Base-by-base conservation (phyloP, 2,329 filamentous ascomycete species). In the Penicillium freii region DNA sequence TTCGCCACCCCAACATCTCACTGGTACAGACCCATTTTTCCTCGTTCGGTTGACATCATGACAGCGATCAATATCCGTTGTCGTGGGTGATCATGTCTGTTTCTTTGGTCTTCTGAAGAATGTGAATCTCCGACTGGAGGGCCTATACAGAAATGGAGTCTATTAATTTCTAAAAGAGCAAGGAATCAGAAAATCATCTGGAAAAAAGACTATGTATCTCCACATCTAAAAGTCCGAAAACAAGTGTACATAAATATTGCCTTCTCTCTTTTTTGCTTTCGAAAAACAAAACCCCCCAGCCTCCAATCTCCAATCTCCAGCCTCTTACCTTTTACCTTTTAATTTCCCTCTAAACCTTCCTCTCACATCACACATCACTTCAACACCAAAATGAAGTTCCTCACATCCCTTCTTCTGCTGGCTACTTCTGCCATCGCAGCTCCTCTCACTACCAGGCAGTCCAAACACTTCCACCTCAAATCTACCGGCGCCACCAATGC, bases 401-500 rank as follows among this genome's bases (percentile, higher is more conserved):
- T 72, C 59, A 36, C 66, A 36, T 63, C 65, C 7, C 59, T 74
- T 42, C 61, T 69, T 45, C 43, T 72, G 17, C 54, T 75, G 31
- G 64, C 68, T 33, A 64, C 68, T 36, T 59, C 68, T 10, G 67
- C 62, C 46, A 39, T 65, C 5, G 71, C 71, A n/a, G 68, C 53
- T 51, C 71, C 71, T 51, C 56, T 58, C 23, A 27, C 61, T 10
- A 23, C 61, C 13, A n/a, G 34, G 5, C 21, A 45, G 11, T 44
- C 64, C n/a, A 64, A 63, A n/a, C 51, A 63, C 33, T 75, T 75
- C 62, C 63, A 68, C 52, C 64, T 76, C 33, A 76, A 75, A 61
- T 71, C 74, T 21, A 57, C 61, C n/a, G 66, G 60, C 13, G 62
- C 70, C 10, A 52, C 56, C 23, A 65, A 69, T 47, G 23, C 60